Conservation (phyloP, 208 protist genomes). For the Porcisia hertigi region DNA sequence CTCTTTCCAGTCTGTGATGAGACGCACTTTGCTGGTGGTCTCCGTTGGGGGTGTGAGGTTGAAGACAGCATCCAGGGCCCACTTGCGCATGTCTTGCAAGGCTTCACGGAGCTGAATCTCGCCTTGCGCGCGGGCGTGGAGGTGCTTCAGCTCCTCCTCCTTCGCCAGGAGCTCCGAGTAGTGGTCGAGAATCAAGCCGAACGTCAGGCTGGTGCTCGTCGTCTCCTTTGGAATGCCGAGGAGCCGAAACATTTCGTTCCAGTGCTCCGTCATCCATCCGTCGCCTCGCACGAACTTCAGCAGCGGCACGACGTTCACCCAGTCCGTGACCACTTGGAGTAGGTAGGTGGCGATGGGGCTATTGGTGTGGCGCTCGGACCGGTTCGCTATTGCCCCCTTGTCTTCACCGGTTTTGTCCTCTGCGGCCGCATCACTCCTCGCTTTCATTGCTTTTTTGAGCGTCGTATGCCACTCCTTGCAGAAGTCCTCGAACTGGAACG, state of each 20-base stretch:
- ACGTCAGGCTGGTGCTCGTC: slow-evolving; percentile 84
- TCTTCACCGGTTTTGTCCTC: background rate
- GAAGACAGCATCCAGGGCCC: slow-evolving; percentile 91
- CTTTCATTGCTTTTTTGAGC: slow-evolving; percentile 30
- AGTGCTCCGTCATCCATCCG: slow-evolving; percentile 96
- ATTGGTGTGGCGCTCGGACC: background rate
- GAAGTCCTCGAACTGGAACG: slow-evolving; percentile 95
- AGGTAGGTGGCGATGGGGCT: slow-evolving; percentile 77
- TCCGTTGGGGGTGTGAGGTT: slow-evolving; percentile 73
- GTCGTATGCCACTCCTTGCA: slow-evolving; percentile 82
- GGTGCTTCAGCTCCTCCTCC: slow-evolving; percentile 88
- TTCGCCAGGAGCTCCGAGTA: slow-evolving; percentile 78
- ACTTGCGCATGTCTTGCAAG: slow-evolving; percentile 94
- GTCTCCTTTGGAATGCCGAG: slow-evolving; percentile 77
- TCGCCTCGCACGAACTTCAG: slow-evolving; percentile 95
- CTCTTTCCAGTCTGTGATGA: slow-evolving; percentile 98
- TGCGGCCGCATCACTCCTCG: background rate
- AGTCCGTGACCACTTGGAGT: slow-evolving; percentile 63
- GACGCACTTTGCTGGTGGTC: slow-evolving; percentile 61
- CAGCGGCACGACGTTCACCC: slow-evolving; percentile 66
- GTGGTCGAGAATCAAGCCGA: slow-evolving; percentile 90
- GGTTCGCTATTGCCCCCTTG: background rate
- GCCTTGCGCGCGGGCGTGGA: slow-evolving; percentile 91
- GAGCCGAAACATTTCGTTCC: slow-evolving; percentile 93
- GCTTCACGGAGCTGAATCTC: slow-evolving; percentile 96